These are phyloP conservation scores for Hydrangea macrophylla DNA, from an alignment of 148 eudicot genomes.

Conservation along the genomic window DNA sequence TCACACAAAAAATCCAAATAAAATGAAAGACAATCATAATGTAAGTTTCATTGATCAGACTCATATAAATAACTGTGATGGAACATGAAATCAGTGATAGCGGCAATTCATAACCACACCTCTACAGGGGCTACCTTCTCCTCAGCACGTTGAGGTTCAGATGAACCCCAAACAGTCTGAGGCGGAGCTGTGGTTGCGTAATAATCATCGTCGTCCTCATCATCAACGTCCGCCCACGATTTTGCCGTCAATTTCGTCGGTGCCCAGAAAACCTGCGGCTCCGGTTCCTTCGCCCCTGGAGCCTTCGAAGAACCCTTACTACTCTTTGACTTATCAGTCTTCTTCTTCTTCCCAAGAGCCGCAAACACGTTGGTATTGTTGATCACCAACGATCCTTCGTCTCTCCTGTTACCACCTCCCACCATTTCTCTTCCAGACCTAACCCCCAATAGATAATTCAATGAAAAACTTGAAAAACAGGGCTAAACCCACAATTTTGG, in stretches of 20 bases:
- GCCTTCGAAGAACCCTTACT: slow-evolving; percentile 33
- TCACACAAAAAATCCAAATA: not conserved
- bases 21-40: not conserved
- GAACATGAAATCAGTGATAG: not conserved
- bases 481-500: no score
- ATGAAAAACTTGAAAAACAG: not conserved
- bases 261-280: slow-evolving; percentile 36
- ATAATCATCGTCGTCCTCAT: slow-evolving; percentile 52
- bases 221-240: slow-evolving; percentile 61
- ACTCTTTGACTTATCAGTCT: slow-evolving; percentile 34
- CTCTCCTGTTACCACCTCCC: slow-evolving; percentile 42
- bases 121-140: slow-evolving; percentile 22
- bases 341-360: slow-evolving; percentile 54
- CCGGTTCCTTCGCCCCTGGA: slow-evolving; percentile 30
- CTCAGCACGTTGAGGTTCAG: slow-evolving; percentile 19
- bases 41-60: not conserved
- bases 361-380: slow-evolving; percentile 49
- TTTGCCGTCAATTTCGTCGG: slow-evolving; percentile 34
- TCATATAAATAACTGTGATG: not conserved
- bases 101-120: slow-evolving; percentile 15
- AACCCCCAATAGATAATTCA: not conserved
- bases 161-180: slow-evolving; percentile 29
- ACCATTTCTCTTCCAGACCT: slow-evolving; percentile 25
- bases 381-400: slow-evolving; percentile 33
- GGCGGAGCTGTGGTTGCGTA: slow-evolving; percentile 48